Evolutionary conservation across 345 rosid genomes (phyloP).

Genomic region (Euclidium syriacum): DNA sequence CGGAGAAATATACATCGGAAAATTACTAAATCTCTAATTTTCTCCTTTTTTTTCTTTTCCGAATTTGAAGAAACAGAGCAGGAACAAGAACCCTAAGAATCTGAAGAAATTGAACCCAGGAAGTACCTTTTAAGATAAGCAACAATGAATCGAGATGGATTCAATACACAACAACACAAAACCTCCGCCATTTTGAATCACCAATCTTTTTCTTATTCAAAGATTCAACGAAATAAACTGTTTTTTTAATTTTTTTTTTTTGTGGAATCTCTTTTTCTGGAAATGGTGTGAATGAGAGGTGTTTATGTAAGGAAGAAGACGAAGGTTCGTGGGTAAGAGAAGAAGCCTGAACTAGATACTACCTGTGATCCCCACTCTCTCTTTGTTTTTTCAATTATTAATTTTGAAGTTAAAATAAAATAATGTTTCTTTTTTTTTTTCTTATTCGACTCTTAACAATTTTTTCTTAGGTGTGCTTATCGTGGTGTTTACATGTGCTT

Average conservation of each 20-base stretch:
- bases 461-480: constrained; percentile 14
- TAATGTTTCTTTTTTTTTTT: neutral
- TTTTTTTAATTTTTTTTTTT: neutral
- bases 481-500: constrained; percentile 24
- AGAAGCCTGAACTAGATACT: constrained; percentile 33
- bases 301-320: constrained; percentile 26
- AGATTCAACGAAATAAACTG: neutral
- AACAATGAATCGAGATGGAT: constrained; percentile 5
- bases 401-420: neutral
- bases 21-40: neutral
- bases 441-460: neutral
- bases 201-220: neutral
- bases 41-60: neutral
- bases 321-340: constrained; percentile 23
- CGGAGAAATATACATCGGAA: constrained; percentile 23
- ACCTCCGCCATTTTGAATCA: constrained; percentile 20
- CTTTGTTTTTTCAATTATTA: neutral
- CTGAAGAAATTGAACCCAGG: constrained; percentile 10
- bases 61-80: neutral
- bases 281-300: constrained; percentile 10
- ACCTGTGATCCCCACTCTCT: constrained; percentile 23
- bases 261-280: neutral
- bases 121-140: constrained; percentile 23
- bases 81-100: neutral
- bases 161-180: neutral